These are phyloP conservation scores for Colletotrichum truncatum DNA, from an alignment of 2,329 filamentous ascomycete species.

Conservation along the genomic window DNA sequence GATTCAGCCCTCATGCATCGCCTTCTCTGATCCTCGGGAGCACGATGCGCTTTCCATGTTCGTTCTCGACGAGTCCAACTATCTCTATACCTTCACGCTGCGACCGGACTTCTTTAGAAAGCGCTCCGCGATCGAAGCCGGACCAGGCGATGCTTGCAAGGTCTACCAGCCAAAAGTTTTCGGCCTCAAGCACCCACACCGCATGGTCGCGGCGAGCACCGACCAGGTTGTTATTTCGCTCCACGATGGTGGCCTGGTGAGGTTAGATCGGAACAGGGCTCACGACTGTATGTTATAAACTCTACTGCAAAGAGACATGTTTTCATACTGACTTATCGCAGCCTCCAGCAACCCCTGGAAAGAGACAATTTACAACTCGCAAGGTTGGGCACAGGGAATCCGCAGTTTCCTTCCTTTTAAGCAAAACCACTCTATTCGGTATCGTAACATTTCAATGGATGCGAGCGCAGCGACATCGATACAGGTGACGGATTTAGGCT, in stretches of 20 bases:
- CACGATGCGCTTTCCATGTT: slow-evolving; percentile 83
- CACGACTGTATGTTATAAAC: slow-evolving; percentile 54
- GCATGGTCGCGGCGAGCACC: slow-evolving; percentile 78
- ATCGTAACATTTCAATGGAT: slow-evolving; percentile 73
- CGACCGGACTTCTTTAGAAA: slow-evolving; percentile 84
- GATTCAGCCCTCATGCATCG: slow-evolving; percentile 81
- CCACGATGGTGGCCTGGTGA: slow-evolving; percentile 79
- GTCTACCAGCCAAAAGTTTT: slow-evolving; percentile 78
- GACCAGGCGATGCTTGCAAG: slow-evolving; percentile 81
- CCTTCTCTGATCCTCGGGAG: slow-evolving; percentile 81
- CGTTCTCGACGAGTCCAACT: slow-evolving; percentile 80
- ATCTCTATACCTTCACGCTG: slow-evolving; percentile 85
- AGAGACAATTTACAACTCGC: slow-evolving; percentile 78
- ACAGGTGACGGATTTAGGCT: slow-evolving; percentile 60
- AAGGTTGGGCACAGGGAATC: slow-evolving; percentile 75
- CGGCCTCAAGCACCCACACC: slow-evolving; percentile 80
- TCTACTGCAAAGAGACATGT: background rate
- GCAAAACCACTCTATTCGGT: slow-evolving; percentile 69
- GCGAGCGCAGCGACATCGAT: slow-evolving; percentile 73
- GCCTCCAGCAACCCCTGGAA: slow-evolving; percentile 63
- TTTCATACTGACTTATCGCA: slow-evolving; percentile 35
- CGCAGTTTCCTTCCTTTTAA: slow-evolving; percentile 74
- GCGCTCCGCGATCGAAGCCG: slow-evolving; percentile 74
- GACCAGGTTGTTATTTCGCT: slow-evolving; percentile 83
- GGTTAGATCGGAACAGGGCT: slow-evolving; percentile 68